Conservation (phyloP, 139 green algal genomes). For the Pedinophyceae sp. region DNA sequence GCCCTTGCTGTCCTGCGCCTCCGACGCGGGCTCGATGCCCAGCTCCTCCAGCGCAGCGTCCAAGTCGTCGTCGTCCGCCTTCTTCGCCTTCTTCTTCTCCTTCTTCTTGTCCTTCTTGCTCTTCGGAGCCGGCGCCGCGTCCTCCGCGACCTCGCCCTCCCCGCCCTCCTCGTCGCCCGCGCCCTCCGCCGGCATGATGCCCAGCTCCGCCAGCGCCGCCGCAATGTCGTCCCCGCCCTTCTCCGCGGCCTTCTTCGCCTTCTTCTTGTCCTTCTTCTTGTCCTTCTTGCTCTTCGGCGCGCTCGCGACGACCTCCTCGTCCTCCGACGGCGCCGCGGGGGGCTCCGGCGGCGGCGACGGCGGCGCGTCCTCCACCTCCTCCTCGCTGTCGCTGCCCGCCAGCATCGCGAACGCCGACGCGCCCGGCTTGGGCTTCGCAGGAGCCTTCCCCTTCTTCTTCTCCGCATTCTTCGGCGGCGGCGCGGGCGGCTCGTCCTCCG, state of each 20-base stretch:
- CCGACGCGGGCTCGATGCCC: too few species aligned
- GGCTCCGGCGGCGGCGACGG: background rate
- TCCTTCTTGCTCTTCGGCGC: constrained; percentile 20
- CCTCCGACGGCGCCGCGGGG: too few species aligned
- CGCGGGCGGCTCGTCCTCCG: background rate
- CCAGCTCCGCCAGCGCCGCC: background rate
- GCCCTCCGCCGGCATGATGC: background rate
- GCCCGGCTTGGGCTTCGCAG: background rate
- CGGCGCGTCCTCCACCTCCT: too few species aligned
- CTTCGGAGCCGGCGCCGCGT: constrained; percentile 1
- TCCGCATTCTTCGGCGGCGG: constrained; percentile 17
- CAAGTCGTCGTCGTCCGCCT: constrained; percentile 2
- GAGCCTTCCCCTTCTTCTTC: constrained; percentile 11
- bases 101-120: constrained; percentile 28
- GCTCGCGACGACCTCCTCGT: background rate
- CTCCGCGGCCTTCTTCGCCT: constrained; percentile 20
- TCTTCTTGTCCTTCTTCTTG: constrained; percentile 24
- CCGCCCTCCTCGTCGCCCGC: constrained; percentile 4
- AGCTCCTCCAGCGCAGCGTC: constrained; percentile 1
- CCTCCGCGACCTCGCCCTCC: constrained; percentile 7
- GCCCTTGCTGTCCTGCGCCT: constrained; percentile 14
- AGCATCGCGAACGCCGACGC: background rate
- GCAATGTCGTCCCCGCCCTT: constrained; percentile 13
- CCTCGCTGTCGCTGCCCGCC: too few species aligned
- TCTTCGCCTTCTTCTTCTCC: constrained; percentile 17